Base-by-base conservation (phyloP, 345 rosid species). In the Gossypium anomalum region DNA sequence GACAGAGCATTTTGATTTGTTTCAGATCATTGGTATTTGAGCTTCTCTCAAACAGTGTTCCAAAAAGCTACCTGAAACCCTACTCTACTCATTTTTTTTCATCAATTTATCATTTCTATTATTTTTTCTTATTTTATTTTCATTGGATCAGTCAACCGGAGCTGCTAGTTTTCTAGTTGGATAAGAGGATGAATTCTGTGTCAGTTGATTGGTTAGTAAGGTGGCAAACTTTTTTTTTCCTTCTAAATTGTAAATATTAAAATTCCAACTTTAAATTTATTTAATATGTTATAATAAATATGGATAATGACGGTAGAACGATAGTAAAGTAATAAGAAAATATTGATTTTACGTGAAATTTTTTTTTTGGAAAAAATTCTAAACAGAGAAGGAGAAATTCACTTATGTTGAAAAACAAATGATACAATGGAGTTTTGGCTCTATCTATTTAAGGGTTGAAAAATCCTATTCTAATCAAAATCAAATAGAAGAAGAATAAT, bases 11-110 rank as follows among this genome's bases (percentile, higher is more conserved):
- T 76, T 80, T 76, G 74, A 76, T 80, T 76, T 53, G 48, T 11
- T 3, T 61, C 76, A 74, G 83, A 74, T 34, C 76, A 53, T 81
- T 75, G 77, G 77, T 75, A 75, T 75, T 75, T 58, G 78, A 59
- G 78, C 73, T 78, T 71, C 60, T 34, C 62, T 43, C 49, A 16
- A 61, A 41, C 58, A 70, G 45, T 16, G 49, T 17, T 68, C 80
- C 77, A 77, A 80, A 77, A 74, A 15, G 2, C 43, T 34, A 61
- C 34, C 78, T 74, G 73, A 77, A 47, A 70, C 51, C 45, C 48
- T 74, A 19, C 70, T 53, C 3, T 15, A 25, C 20, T 47, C 12
- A 45, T 59, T 12, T 41, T 16, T 44, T 3, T 41, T 9, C 25
- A 9, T 61, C 58, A 73, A 22, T 45, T 47, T 61, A 16, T 45